phyloP scores from a whole-genome alignment of 306 rosid species.

The Aeschynomene evenia region DNA sequence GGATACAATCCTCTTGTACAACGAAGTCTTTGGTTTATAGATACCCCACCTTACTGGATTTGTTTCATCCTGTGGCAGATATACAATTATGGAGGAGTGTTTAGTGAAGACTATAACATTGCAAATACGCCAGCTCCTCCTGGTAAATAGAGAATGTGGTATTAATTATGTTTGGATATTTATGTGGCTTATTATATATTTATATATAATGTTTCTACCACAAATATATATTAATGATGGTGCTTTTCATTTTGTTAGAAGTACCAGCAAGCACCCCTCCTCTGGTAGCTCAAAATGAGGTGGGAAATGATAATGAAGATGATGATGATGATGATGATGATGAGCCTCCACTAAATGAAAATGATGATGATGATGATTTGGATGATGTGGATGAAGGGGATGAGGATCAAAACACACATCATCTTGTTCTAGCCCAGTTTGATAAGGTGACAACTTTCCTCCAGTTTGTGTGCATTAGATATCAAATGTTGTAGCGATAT shows the following conservation, averaged over 20 bases:
- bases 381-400: constrained; percentile 92
- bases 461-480: constrained; percentile 44
- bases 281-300: constrained; percentile 61
- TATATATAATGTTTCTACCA: neutral
- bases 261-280: constrained; percentile 83
- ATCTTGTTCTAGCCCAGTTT: constrained; percentile 96
- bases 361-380: constrained; percentile 92
- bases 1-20: neutral
- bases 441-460: constrained; percentile 63
- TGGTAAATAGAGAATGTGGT: constrained; percentile 46
- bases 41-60: constrained; percentile 3
- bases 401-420: constrained; percentile 78
- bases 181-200: neutral
- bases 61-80: constrained; percentile 50
- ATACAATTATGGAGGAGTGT: constrained; percentile 78
- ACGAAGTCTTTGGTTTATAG: constrained; percentile 10
- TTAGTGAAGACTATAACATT: constrained; percentile 86
- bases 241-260: constrained; percentile 47
- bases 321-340: constrained; percentile 74
- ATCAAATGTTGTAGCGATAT: neutral
- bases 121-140: constrained; percentile 94
- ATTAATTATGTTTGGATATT: constrained; percentile 23
- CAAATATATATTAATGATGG: constrained; percentile 1
- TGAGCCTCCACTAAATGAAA: constrained; percentile 91
- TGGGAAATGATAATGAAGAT: constrained; percentile 64